Base-by-base conservation (phyloP, 2,329 filamentous ascomycete genomes). In the Fusarium sambucinum region DNA sequence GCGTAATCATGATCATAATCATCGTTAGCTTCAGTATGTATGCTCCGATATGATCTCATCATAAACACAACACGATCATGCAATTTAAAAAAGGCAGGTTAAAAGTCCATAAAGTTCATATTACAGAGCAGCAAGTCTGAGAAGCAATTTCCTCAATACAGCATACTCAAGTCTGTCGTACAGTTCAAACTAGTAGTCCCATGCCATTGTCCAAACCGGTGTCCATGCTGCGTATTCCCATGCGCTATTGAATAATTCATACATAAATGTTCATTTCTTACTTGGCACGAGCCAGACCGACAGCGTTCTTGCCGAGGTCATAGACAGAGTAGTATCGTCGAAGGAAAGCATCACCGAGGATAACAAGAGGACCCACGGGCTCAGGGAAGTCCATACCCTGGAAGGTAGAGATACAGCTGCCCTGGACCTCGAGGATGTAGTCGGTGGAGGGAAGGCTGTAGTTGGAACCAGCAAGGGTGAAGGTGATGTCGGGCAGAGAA, bases 261-360 rank as follows among this genome's bases (percentile, higher is more conserved):
- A 45, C 46, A 59, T 52, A 60, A 61, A 55, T 52, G 19, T n/a
- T 57, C 42, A 47, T 66, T 45, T 42, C 50, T 77, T 80, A 81
- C 84, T 94, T 96, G 72, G 95, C 87, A 83, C 91, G 90, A 76
- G 95, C 96, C 75, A 99, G 88, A 77, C 93, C 94, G 68, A 99
- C 94, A 58, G 92, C 90, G 78, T 91, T 87, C 85, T 92, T 94
- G 80, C 92, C 94, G 63, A 97, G 87, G 82, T 99, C 93, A 79
- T 99, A 99, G 77, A 99, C 92, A 70, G 93, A 97, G 88, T 98
- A 98, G 86, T 90, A 96, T 79, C 87, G 92, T 81, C 93, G 89
- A 77, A 92, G 85, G 86, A 92, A 92, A 48, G 90, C 92, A 80
- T 97, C 94, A 76, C 96, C 96, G 27, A 99, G 90, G 70, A 99